Conservation (phyloP, 345 rosid genomes). For the Raphanus raphanistrum region DNA sequence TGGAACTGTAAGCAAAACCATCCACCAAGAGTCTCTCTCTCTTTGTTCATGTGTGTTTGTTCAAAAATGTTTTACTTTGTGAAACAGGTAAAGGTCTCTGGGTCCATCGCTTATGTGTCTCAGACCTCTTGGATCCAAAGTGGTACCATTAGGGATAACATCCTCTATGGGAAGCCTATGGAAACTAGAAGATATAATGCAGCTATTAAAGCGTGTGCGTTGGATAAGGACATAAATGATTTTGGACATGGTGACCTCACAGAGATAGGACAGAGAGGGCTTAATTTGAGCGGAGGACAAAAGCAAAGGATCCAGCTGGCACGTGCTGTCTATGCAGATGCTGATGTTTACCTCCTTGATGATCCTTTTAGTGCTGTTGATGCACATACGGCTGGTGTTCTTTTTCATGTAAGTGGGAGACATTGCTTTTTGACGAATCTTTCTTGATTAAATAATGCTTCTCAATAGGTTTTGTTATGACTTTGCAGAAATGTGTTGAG, state of each 20-base stretch:
- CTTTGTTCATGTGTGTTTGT: slow-evolving; percentile 1
- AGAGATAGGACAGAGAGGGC: slow-evolving; percentile 82
- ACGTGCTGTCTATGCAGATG: slow-evolving; percentile 72
- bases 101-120: slow-evolving; percentile 71
- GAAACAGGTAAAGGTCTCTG: slow-evolving; percentile 53
- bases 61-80: slow-evolving; percentile 2
- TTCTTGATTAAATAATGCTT: not conserved
- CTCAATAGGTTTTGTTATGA: slow-evolving; percentile 10
- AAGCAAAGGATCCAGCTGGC: slow-evolving; percentile 84
- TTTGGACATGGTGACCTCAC: slow-evolving; percentile 77
- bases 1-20: slow-evolving; percentile 57
- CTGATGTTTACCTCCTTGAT: slow-evolving; percentile 75
- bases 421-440: not conserved
- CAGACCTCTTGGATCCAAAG: slow-evolving; percentile 88
- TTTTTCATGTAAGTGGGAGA: slow-evolving; percentile 59
- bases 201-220: slow-evolving; percentile 61
- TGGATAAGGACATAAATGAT: slow-evolving; percentile 65
- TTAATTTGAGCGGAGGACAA: slow-evolving; percentile 94
- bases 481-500: slow-evolving; percentile 74
- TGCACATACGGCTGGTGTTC: slow-evolving; percentile 72
- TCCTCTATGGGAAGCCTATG: slow-evolving; percentile 66
- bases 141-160: slow-evolving; percentile 72
- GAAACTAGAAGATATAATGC: slow-evolving; percentile 51
- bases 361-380: slow-evolving; percentile 88
- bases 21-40: slow-evolving; percentile 9